A percentile compares a stretch with the other conserved stretches of the same genome.
Conservation (phyloP, 2,329 filamentous ascomycete species). For the Pseudopyricularia javanii region DNA sequence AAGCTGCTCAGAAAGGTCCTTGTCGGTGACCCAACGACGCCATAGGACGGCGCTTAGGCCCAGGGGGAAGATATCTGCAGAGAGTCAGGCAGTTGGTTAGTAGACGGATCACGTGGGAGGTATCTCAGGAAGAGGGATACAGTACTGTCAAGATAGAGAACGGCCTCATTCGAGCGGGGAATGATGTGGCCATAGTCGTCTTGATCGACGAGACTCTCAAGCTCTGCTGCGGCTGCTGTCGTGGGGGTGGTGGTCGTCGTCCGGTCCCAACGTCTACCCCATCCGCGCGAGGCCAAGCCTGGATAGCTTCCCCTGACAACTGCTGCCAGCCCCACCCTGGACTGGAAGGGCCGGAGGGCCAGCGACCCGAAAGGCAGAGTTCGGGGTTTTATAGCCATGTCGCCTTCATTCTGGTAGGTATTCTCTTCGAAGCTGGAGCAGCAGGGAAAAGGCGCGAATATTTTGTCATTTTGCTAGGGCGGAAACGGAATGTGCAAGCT, state of each 20-base stretch:
- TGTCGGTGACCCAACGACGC: constrained; percentile 33
- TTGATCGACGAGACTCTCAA: neutral
- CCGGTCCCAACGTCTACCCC: neutral
- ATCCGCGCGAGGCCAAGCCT: neutral
- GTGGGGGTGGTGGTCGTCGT: neutral
- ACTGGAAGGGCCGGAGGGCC: neutral
- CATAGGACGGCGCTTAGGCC: constrained; percentile 42
- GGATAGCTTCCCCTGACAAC: neutral
- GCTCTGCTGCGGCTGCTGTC: neutral
- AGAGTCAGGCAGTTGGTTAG: neutral
- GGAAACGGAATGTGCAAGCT: no score
- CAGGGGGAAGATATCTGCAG: constrained; percentile 68
- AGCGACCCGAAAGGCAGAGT: neutral
- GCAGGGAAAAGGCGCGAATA: no score
- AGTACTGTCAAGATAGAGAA: constrained; percentile 84
- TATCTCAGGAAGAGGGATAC: neutral
- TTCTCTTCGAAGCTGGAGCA: neutral
- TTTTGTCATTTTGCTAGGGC: no score
- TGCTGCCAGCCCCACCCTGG: neutral
- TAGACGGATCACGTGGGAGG: neutral
- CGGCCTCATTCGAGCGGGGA: constrained; percentile 62
- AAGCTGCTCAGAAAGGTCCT: constrained; percentile 32
- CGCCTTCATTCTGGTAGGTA: neutral
- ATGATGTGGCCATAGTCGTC: constrained; percentile 71
- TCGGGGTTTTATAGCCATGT: neutral